phyloP scores from a whole-genome alignment of 2,329 filamentous ascomycete genomes.

The Trichophyton schoenleinii region DNA sequence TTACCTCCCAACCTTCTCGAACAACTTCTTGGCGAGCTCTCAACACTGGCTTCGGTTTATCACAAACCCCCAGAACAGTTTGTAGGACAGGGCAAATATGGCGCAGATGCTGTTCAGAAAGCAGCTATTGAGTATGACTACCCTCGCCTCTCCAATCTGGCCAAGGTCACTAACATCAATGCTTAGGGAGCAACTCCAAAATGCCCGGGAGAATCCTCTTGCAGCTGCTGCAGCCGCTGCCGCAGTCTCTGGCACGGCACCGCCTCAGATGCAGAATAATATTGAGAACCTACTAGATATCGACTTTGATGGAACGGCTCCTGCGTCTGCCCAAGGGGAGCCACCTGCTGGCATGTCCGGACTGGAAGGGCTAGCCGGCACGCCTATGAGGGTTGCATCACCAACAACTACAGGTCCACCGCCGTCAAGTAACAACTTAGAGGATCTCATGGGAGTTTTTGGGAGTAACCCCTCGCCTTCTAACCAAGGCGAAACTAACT shows the following conservation, averaged over 20 bases:
- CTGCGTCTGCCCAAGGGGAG: slow-evolving; percentile 66
- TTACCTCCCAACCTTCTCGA: slow-evolving; percentile 74
- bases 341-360: slow-evolving; percentile 54
- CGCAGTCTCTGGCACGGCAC: slow-evolving; percentile 44
- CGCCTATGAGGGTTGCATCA: slow-evolving; percentile 39
- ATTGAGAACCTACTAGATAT: slow-evolving; percentile 93
- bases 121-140: slow-evolving; percentile 67
- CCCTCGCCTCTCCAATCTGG: not conserved
- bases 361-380: slow-evolving; percentile 43
- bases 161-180: slow-evolving; percentile 14
- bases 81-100: slow-evolving; percentile 85
- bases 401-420: slow-evolving; percentile 28
- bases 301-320: slow-evolving; percentile 85
- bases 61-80: slow-evolving; percentile 98
- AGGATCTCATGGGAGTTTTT: slow-evolving; percentile 67
- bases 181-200: slow-evolving; percentile 66
- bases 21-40: slow-evolving; percentile 79
- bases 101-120: slow-evolving; percentile 84
- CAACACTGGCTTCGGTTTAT: slow-evolving; percentile 91
- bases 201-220: slow-evolving; percentile 85
- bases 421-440: slow-evolving; percentile 49
- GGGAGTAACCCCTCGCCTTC: slow-evolving; percentile 25
- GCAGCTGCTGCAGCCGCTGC: slow-evolving; percentile 66
- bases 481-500: slow-evolving; percentile 17
- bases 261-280: slow-evolving; percentile 52